Evolutionary conservation across 2,329 filamentous ascomycete species (phyloP), one percentile per base, ranked within the genome.

Genomic region (Fusarium odoratissimum): DNA sequence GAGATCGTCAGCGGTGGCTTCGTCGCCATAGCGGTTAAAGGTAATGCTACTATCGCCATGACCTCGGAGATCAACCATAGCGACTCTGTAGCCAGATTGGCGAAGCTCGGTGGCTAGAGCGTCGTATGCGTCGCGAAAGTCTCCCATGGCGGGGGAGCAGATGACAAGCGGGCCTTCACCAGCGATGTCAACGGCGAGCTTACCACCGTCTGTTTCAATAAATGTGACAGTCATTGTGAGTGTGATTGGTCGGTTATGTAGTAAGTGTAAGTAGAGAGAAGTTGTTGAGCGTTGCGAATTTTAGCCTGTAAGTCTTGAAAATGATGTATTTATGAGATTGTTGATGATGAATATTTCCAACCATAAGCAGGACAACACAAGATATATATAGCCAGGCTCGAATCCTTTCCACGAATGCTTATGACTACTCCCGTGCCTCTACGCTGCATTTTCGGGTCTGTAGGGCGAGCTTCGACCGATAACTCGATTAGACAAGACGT

Each of bases 81-180:
- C 70, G 16, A 73, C 69, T 30, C 40, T 55, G 19, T 63, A 73
- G 14, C 70, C 69, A 2, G 57, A 38, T 21, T 55, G 38, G 2
- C 56, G 56, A 25, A 73, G 65, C 5, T 65, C 54, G 0, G 11
- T 51, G 8, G 70, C 70, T 1, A 73, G 13, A 14, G 70, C 60
- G 0, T 41, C 46, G 17, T 70, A 73, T 40, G 57, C 65, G 23
- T 73, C 70, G 28, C 70, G 65, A 2, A 72, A 71, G 4, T 73
- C 70, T n/a, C 70, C 70, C 69, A 73, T 58, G 0, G 38, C 70
- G 2, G 70, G 70, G 3, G 70, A 73, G 21, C 70, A 73, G 48
- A 73, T 67, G 35, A 73, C 31, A 1, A 73, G 69, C 16, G 70
- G 70, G 1, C 70, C 70, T 6, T 67, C 52, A 5, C 70, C 70